These are phyloP conservation scores for Syzygium oleosum DNA, from an alignment of 345 rosid species.

Conservation along the genomic window DNA sequence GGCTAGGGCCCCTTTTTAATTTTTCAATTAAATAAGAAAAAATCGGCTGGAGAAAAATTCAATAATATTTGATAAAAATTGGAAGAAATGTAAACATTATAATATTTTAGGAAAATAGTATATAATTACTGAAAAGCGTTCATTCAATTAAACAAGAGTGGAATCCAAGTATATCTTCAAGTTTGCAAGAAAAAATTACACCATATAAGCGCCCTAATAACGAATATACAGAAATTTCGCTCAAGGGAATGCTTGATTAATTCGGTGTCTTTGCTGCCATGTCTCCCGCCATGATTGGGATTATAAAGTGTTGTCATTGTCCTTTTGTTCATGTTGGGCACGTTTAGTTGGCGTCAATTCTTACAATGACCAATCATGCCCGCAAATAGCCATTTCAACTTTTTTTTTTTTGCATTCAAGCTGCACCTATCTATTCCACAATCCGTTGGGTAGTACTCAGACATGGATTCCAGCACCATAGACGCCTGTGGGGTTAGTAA, in stretches of 20 bases:
- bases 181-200: not conserved
- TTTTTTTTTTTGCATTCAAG: not conserved
- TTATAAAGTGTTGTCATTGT: not conserved
- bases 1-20: too few relatives aligned
- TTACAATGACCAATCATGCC: not conserved
- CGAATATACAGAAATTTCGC: accelerated
- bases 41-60: not conserved
- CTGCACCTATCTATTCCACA: not conserved
- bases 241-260: accelerated
- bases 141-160: not conserved
- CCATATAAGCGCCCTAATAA: accelerated
- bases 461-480: not conserved
- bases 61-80: accelerated
- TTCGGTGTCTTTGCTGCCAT: accelerated
- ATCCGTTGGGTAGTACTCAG: too few relatives aligned
- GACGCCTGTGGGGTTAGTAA: accelerated
- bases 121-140: not conserved
- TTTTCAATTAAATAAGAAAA: too few relatives aligned
- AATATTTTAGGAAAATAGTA: not conserved
- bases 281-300: not conserved
- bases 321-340: not conserved
- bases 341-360: not conserved
- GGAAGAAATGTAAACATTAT: not conserved
- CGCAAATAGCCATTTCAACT: not conserved
- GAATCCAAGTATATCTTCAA: not conserved